Evolutionary conservation across 108 stramenopile species (phyloP), one percentile per base, ranked within the genome.

Genomic region (Parmales sp.): DNA sequence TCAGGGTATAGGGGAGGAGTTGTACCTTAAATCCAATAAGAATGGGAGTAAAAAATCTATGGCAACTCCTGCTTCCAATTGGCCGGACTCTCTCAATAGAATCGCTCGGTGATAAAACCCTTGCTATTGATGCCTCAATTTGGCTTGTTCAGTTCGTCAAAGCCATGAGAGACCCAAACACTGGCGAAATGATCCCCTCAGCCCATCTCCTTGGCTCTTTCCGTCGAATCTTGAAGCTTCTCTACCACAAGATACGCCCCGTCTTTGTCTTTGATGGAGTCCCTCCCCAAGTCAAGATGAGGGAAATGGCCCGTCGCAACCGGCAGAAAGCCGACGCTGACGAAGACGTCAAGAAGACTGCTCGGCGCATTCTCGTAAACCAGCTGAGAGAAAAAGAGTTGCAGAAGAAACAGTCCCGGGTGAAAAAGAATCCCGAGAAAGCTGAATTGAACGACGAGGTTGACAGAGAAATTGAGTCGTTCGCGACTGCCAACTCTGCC

Each of bases 91-190:
- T n/a, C n/a, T 91, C 88, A 69, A 86, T 99, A 51, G 95, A 98
- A 80, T 92, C 97, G 5, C 76, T 99, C 38, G 86, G 87, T 60
- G 90, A 95, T 13, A 91, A 91, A 79, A 83, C 88, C 0, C 79
- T 99, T 8, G 99, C 99, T 22, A 86, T 99, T 45, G 99, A 99
- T 68, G 93, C 90, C 7, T 82, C 80, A 64, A 97, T 97, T 66
- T 97, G 96, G 96, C 71, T 98, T 39, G 96, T 92, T 3, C 95
- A 98, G 75, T 97, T 99, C 63, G 73, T 98, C 74, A 97, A 96
- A 75, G 95, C 95, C 63, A 92, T 95, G 85, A 84, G 94, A 5
- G 94, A 95, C 80, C 86, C 90, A 1, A 90, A 95, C 5, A 87
- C 83, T 8, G 93, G 92, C 18, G 71, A 69, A 1, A 71, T 88